Evolutionary conservation across 495 filamentous ascomycete genomes (phyloP).

Genomic region (Tuber aestivum): DNA sequence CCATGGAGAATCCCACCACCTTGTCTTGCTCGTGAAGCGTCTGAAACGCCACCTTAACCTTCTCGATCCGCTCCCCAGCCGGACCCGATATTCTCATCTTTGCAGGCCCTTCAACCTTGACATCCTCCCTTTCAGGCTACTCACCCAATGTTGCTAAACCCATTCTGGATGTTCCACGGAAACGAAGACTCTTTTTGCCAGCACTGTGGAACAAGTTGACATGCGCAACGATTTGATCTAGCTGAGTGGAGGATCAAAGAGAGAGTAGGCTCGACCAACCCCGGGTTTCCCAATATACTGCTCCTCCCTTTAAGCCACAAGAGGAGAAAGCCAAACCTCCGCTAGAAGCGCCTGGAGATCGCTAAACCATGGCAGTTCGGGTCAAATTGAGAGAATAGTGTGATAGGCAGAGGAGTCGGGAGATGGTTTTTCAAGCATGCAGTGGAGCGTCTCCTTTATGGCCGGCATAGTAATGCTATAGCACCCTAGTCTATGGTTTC

Average conservation of each 20-base stretch:
- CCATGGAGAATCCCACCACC: constrained; percentile 35
- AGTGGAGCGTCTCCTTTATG: not conserved
- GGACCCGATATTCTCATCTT: constrained; percentile 39
- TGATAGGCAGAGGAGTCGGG: constrained; percentile 20
- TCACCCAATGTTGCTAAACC: constrained; percentile 39
- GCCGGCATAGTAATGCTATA: constrained; percentile 23
- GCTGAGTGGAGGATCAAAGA: constrained; percentile 35
- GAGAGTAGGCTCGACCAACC: constrained; percentile 31
- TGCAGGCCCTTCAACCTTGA: constrained; percentile 22
- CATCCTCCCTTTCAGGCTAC: constrained; percentile 34
- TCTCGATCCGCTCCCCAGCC: constrained; percentile 34
- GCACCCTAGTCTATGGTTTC: constrained; percentile 20
- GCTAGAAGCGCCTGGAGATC: constrained; percentile 17
- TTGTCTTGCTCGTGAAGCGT: constrained; percentile 24
- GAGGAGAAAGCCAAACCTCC: constrained; percentile 12
- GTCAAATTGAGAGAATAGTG: constrained; percentile 2
- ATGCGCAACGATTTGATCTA: constrained; percentile 34
- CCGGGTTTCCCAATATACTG: constrained; percentile 7
- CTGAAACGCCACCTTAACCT: constrained; percentile 31
- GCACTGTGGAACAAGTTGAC: constrained; percentile 13
- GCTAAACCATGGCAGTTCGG: constrained; percentile 36
- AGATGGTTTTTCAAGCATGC: not conserved
- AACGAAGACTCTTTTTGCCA: constrained; percentile 35
- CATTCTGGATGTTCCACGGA: constrained; percentile 35
- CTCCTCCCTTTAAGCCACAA: constrained; percentile 25